Evolutionary conservation across 2,329 filamentous ascomycete species (phyloP).

Genomic region (Ophiostoma ulmi): DNA sequence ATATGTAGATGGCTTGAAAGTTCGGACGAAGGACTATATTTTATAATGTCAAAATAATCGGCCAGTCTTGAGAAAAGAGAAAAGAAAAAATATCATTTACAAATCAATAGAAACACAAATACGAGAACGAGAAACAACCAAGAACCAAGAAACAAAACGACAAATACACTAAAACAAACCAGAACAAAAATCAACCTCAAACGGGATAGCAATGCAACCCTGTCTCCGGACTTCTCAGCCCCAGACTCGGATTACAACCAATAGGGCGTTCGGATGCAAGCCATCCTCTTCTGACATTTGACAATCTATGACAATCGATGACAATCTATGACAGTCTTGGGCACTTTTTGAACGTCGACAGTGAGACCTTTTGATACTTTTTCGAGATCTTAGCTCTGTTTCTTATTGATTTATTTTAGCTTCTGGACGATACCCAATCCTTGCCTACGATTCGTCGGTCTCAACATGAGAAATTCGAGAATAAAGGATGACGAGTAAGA

Average conservation of each 20-base stretch:
- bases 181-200: background rate
- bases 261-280: background rate
- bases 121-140: background rate
- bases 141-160: background rate
- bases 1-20: no score
- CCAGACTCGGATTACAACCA: background rate
- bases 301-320: no score
- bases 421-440: background rate
- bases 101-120: background rate
- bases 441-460: background rate
- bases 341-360: background rate
- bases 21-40: no score
- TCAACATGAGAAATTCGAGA: no score
- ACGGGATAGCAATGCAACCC: background rate
- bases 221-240: background rate
- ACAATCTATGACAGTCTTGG: background rate
- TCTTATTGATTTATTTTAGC: background rate
- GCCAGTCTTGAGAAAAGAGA: no score
- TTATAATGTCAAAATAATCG: no score
- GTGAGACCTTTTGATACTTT: background rate
- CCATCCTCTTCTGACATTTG: background rate
- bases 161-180: background rate
- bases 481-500: background rate
- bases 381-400: background rate
- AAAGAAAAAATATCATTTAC: no score